Evolutionary conservation across 2,329 filamentous ascomycete species (phyloP), one percentile per base, ranked within the genome.

Genomic region (Talaromyces sp.): DNA sequence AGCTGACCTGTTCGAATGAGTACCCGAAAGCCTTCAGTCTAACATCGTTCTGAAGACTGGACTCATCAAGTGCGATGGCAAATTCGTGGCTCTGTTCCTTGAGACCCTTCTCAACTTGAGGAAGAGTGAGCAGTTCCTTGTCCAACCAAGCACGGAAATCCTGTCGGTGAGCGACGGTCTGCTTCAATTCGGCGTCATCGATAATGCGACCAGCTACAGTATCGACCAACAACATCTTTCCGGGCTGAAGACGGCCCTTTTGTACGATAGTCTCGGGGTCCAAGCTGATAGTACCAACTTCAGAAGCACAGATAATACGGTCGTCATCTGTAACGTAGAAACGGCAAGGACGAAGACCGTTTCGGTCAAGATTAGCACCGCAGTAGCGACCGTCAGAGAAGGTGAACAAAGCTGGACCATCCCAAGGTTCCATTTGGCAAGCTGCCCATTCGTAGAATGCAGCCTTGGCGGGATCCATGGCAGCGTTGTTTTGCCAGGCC

Each of bases 371-470:
- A 76, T 97, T 98, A 68, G 93, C 93, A 84, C 93, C 93, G 72
- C 93, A 98, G 83, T 95, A 98, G 66, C 93, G 88, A 65, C 93
- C 93, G 76, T 98, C 93, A 31, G 93, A 92, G 78, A 98, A 98
- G 6, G 93, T 97, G 82, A 98, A 98, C 35, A 98, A 86, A 62
- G 93, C 93, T 37, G 93, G 93, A 18, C 93, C 93, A 78, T 98
- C 93, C 93, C 93, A 98, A 16, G 93, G 93, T 81, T 98, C 93
- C 93, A 98, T 98, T 83, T 96, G 90, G 77, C 93, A 98, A 68
- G 92, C 93, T 71, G 93, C 93, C 92, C 93, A 98, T 77, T 98
- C 93, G 79, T 98, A 98, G 80, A 97, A 98, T 58, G 93, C 93
- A 64, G 93, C 91, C 81, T 98, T 98, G 72, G 91, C 90, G 62